Conservation (phyloP, 345 rosid species). For the Murraya koenigii region DNA sequence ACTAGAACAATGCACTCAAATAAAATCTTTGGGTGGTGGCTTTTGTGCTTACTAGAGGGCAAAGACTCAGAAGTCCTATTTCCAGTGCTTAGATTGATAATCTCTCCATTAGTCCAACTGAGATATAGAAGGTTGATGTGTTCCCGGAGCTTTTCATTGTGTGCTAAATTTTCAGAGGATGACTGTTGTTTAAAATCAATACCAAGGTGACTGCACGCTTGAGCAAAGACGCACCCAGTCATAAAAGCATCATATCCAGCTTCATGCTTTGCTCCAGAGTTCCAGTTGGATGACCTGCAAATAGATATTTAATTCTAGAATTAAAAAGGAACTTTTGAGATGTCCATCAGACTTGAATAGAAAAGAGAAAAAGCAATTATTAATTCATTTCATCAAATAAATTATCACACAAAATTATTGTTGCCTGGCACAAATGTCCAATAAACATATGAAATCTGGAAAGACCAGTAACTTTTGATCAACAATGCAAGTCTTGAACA, state of each 20-base stretch:
- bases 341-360: neutral
- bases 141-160: slow-evolving; percentile 54
- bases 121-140: slow-evolving; percentile 73
- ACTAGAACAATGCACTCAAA: slow-evolving; percentile 61
- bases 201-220: slow-evolving; percentile 75
- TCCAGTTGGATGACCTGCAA: slow-evolving; percentile 78
- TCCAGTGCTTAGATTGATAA: slow-evolving; percentile 61
- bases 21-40: slow-evolving; percentile 27
- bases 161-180: slow-evolving; percentile 39
- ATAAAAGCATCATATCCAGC: slow-evolving; percentile 99
- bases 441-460: neutral
- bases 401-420: neutral
- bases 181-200: slow-evolving; percentile 55
- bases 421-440: neutral
- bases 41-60: slow-evolving; percentile 16
- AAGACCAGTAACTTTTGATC: neutral
- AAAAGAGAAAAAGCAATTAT: neutral
- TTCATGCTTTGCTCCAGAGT: slow-evolving; percentile 85
- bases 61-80: slow-evolving; percentile 36
- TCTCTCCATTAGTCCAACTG: slow-evolving; percentile 75
- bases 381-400: neutral
- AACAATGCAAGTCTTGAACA: neutral
- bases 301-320: neutral
- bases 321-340: neutral
- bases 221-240: slow-evolving; percentile 93